Evolutionary conservation across 208 protist species (phyloP), one percentile per base, ranked within the genome.

Genomic region (Trypanosoma lewisi): DNA sequence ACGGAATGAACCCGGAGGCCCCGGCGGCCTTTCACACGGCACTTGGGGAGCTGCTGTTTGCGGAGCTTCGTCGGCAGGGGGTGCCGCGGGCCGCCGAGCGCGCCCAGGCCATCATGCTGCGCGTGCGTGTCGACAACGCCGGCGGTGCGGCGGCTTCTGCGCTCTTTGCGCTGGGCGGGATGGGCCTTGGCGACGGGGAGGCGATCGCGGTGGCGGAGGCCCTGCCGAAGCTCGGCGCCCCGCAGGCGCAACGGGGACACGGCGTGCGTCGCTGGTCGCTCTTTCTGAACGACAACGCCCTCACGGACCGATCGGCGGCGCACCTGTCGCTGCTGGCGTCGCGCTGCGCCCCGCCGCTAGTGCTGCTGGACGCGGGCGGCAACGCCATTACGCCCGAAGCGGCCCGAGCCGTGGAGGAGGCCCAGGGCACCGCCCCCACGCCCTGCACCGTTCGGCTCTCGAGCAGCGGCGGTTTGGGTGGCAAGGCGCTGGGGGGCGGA

Each of bases 151-250:
- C 31, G 25, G 31, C 37, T 36, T 42, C 30, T 48, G 63, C 74
- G 33, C 8, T 58, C 28, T 9, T 91, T 3, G 60, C 75, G 39
- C 56, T 91, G 41, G 70, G 52, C 0, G 68, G 60, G 4, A 19
- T 78, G 36, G 27, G 45, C 4, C 16, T 86, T 6, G 81, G 78
- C 9, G 83, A 93, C 64, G 77, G 75, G 49, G 70, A 78, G 14
- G 51, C 57, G 8, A 73, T 93, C 9, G 86, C 86, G 6, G 48
- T 90, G 12, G 74, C 65, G 12, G 86, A 93, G 71, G 47, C 76
- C 16, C 70, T 93, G 23, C 36, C 89, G 27, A 87, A 85, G 53
- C 53, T 86, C 7, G 64, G 12, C 8, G 17, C 56, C 27, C 37
- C 56, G 17, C 6, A 27, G 5, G 44, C 62, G 52, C 0, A 62